A percentile compares a stretch with the other conserved stretches of the same genome.
phyloP scores from a whole-genome alignment of 345 rosid species.

The Corchorus olitorius region DNA sequence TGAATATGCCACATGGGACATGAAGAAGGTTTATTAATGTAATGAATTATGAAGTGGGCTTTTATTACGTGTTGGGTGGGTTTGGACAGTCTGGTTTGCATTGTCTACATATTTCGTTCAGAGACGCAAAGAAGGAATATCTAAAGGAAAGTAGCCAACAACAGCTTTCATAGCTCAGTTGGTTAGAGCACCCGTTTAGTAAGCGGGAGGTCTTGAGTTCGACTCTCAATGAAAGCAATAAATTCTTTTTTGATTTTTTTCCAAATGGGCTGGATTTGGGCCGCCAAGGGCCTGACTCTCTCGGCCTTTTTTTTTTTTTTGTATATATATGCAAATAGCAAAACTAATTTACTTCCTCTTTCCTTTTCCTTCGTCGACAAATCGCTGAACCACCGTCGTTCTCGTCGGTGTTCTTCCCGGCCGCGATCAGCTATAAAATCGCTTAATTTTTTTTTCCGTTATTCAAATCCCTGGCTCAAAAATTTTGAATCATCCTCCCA shows the following conservation, averaged over 20 bases:
- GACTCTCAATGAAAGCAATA: background rate
- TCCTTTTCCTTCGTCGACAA: no score
- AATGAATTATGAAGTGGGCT: no score
- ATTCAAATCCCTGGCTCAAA: background rate
- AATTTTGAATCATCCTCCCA: background rate
- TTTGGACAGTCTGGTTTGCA: no score
- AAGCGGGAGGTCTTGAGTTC: slow-evolving; percentile 15
- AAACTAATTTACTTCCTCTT: no score
- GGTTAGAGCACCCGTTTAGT: slow-evolving; percentile 96
- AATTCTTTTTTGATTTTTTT: background rate
- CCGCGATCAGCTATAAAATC: background rate
- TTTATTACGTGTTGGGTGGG: no score
- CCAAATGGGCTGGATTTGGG: background rate
- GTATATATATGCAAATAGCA: no score
- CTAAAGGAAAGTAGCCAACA: no score
- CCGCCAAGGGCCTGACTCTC: background rate
- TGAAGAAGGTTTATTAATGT: no score
- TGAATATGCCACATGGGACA: no score
- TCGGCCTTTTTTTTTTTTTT: no score
- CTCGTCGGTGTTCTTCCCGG: background rate
- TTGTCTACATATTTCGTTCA: no score
- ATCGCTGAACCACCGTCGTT: background rate
- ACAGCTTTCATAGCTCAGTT: slow-evolving; percentile 93
- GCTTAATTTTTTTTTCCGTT: background rate
- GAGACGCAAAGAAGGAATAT: no score